phyloP scores from a whole-genome alignment of 78 protist genomes.

The Cavenderia fasciculata region DNA sequence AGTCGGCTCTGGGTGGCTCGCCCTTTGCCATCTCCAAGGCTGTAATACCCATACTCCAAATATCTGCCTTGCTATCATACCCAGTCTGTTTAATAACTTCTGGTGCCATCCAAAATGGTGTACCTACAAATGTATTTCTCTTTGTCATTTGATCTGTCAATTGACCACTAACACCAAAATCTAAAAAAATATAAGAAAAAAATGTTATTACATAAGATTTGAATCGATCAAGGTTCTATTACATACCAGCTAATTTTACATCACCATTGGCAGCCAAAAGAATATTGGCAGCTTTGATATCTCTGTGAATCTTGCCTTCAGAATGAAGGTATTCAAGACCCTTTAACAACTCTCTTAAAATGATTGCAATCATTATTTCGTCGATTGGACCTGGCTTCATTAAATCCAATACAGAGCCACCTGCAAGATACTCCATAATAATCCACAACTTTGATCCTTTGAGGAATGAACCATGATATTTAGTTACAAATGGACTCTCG shows the following conservation, averaged over 20 bases:
- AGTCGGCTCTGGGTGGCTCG: constrained; percentile 95
- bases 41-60: constrained; percentile 99
- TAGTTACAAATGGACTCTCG: constrained; percentile 88
- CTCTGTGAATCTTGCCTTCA: constrained; percentile 97
- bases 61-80: constrained; percentile 94
- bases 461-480: constrained; percentile 88
- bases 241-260: constrained; percentile 97
- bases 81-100: constrained; percentile 92
- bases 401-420: constrained; percentile 95
- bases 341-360: constrained; percentile 90
- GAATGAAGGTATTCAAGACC: constrained; percentile 94
- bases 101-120: constrained; percentile 99
- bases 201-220: too few species aligned
- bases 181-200: too few species aligned
- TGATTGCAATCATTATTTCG: constrained; percentile 91
- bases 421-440: constrained; percentile 96
- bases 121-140: constrained; percentile 96
- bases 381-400: constrained; percentile 85
- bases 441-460: constrained; percentile 94
- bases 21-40: constrained; percentile 98
- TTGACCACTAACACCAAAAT: constrained; percentile 98
- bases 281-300: constrained; percentile 97
- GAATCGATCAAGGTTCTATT: too few species aligned
- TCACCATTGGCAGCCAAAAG: constrained; percentile 90
- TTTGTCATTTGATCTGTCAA: constrained; percentile 88